Evolutionary conservation across 768 basidiomycete genomes (phyloP).

Genomic region (Clavulina sp.): DNA sequence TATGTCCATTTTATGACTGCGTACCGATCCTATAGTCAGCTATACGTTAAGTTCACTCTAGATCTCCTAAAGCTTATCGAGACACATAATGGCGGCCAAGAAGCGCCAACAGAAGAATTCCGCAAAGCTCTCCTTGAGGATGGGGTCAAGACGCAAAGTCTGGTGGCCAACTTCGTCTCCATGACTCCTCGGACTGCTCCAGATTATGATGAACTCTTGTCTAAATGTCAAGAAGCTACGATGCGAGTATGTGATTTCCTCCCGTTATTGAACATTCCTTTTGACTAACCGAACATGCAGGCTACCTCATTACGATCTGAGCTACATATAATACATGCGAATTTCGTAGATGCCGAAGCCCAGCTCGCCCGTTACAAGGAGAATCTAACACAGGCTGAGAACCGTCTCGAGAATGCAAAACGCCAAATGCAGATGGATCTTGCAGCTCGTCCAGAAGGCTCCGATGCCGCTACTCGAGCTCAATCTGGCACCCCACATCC

Average conservation of each 20-base stretch:
- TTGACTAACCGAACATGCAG: conserved; percentile 20
- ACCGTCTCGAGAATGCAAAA: conserved; percentile 41
- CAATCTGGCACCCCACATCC: no score
- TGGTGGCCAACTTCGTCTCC: conserved; percentile 41
- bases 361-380: conserved; percentile 33
- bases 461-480: no score
- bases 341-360: conserved; percentile 32
- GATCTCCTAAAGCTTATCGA: background rate
- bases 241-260: conserved; percentile 34
- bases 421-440: no score
- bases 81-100: background rate
- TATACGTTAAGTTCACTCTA: no score
- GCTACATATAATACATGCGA: conserved; percentile 30
- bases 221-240: conserved; percentile 34
- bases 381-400: conserved; percentile 39
- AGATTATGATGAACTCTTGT: conserved; percentile 24
- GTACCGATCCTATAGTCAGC: no score
- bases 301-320: conserved; percentile 42
- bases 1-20: no score
- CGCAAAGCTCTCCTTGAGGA: conserved; percentile 29
- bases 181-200: conserved; percentile 22
- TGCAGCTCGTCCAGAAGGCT: no score
- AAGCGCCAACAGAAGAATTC: background rate
- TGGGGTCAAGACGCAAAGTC: conserved; percentile 24
- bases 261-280: background rate